phyloP scores from a whole-genome alignment of 1,284 basidiomycete species.

The Apiotrichum domesticum region DNA sequence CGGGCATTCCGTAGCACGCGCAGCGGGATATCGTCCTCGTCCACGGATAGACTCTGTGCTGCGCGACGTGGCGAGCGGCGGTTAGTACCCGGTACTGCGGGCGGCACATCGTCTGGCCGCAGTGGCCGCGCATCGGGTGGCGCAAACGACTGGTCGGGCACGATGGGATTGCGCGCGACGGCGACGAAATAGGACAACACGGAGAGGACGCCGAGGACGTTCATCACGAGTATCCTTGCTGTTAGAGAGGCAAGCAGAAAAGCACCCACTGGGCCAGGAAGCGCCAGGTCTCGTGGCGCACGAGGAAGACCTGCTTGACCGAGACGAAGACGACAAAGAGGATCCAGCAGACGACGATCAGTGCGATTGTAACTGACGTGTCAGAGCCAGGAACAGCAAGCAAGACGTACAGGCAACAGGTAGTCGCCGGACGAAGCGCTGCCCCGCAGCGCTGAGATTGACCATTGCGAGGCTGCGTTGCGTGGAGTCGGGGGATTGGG shows the following conservation, averaged over 20 bases:
- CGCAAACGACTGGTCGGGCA: conserved; percentile 28
- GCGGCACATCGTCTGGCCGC: conserved; percentile 9
- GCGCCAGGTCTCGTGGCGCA: conserved; percentile 18
- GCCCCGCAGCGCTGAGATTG: neutral
- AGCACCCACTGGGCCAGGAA: conserved; percentile 28
- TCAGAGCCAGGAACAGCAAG: neutral
- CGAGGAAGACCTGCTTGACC: conserved; percentile 22
- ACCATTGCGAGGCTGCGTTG: no score
- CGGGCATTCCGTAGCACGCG: conserved; percentile 22
- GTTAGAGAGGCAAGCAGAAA: neutral
- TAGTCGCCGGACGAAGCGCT: neutral
- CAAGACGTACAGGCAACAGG: neutral
- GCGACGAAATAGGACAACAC: conserved; percentile 24
- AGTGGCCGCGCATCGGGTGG: conserved; percentile 19
- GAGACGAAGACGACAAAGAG: conserved; percentile 27
- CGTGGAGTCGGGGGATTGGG: no score
- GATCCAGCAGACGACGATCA: conserved; percentile 25
- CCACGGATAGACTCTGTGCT: neutral
- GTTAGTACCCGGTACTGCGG: neutral
- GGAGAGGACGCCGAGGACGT: conserved; percentile 24
- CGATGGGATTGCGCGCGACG: conserved; percentile 18
- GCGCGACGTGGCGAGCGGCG: neutral
- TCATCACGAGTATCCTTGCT: conserved; percentile 23
- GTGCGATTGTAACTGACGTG: conserved; percentile 21
- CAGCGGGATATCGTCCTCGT: conserved; percentile 32